These are phyloP conservation scores for Rhizopus microsporus DNA, from an alignment of 371 early-diverging fungal genomes.

Conservation along the genomic window DNA sequence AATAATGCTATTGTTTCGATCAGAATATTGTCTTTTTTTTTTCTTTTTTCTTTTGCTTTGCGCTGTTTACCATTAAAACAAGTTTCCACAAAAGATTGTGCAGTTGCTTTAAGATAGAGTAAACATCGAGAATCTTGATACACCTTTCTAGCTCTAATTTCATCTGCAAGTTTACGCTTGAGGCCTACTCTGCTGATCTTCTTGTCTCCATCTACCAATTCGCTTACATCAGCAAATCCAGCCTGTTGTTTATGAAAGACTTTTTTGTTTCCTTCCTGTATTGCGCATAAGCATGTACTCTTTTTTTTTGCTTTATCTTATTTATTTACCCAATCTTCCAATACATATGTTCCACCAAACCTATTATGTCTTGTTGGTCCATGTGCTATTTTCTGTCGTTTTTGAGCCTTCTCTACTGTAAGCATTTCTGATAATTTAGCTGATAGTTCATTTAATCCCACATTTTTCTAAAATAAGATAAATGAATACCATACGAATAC, in stretches of 20 bases:
- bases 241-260: constrained; percentile 46
- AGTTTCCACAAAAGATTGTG: constrained; percentile 53
- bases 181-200: constrained; percentile 31
- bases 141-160: constrained; percentile 13
- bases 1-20: constrained; percentile 52
- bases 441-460: constrained; percentile 16
- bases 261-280: constrained; percentile 41
- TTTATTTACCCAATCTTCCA: constrained; percentile 47
- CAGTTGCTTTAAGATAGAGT: constrained; percentile 29
- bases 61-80: constrained; percentile 65
- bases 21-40: neutral
- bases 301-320: neutral
- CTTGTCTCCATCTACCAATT: constrained; percentile 50
- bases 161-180: constrained; percentile 40
- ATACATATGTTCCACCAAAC: constrained; percentile 61
- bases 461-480: constrained; percentile 6
- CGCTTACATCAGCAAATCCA: constrained; percentile 41
- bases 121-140: constrained; percentile 31
- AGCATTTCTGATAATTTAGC: constrained; percentile 28
- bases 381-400: constrained; percentile 23
- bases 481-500: neutral
- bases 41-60: no score
- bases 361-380: constrained; percentile 50
- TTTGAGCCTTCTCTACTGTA: constrained; percentile 29
- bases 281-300: neutral